Evolutionary conservation across 306 rosid genomes (phyloP).

Genomic region (Medicago ruthenica): DNA sequence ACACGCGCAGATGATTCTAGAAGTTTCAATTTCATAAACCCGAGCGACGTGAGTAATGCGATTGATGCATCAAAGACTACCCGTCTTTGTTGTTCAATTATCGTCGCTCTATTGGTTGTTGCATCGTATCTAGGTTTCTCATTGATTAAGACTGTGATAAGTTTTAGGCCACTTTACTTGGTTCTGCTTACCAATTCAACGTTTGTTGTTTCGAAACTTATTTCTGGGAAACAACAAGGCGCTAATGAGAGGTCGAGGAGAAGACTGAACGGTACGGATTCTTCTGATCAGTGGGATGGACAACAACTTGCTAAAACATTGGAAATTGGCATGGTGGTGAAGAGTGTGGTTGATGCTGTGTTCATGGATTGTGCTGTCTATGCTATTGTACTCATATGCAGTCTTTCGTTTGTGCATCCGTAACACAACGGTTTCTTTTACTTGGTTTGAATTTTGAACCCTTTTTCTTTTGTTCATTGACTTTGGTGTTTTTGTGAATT

Average conservation of each 20-base stretch:
- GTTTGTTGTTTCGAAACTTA: slow-evolving; percentile 59
- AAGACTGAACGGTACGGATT: background rate
- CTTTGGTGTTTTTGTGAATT: slow-evolving; percentile 24
- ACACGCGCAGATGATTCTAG: background rate
- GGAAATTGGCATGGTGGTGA: slow-evolving; percentile 56
- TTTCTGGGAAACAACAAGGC: slow-evolving; percentile 46
- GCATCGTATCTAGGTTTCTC: slow-evolving; percentile 58
- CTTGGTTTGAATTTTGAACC: slow-evolving; percentile 12
- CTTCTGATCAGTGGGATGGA: slow-evolving; percentile 39
- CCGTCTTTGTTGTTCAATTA: slow-evolving; percentile 61
- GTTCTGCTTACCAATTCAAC: slow-evolving; percentile 70
- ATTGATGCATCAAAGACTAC: slow-evolving; percentile 58
- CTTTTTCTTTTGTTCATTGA: background rate
- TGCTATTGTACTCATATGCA: slow-evolving; percentile 66
- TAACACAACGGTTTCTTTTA: slow-evolving; percentile 30
- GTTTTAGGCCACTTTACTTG: slow-evolving; percentile 68
- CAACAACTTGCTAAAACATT: slow-evolving; percentile 53
- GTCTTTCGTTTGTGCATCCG: slow-evolving; percentile 54
- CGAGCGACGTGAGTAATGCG: slow-evolving; percentile 58
- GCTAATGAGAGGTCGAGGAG: slow-evolving; percentile 30
- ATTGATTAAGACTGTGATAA: slow-evolving; percentile 47
- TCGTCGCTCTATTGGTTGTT: slow-evolving; percentile 62
- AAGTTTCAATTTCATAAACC: slow-evolving; percentile 51
- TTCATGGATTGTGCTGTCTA: slow-evolving; percentile 78
- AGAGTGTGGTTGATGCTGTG: slow-evolving; percentile 65